A percentile compares a stretch with the other conserved stretches of the same genome.
phyloP scores from a whole-genome alignment of 2,329 filamentous ascomycete genomes.

The Emericellopsis cladophorae region DNA sequence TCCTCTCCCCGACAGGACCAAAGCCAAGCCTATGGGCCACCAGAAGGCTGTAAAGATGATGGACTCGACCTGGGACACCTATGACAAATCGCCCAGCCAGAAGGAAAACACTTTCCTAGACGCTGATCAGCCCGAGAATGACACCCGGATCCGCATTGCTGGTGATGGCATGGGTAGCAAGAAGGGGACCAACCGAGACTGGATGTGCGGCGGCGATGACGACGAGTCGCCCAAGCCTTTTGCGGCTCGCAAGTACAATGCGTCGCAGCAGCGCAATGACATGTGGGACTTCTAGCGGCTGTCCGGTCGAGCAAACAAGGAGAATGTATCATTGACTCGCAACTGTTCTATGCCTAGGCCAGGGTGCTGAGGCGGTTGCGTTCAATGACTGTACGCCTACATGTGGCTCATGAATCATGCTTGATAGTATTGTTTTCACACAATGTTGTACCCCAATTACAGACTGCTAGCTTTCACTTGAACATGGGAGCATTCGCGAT shows the following conservation, averaged over 20 bases:
- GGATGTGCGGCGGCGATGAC: constrained; percentile 32
- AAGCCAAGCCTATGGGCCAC: constrained; percentile 42
- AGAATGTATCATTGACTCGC: neutral
- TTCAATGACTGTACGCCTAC: constrained; percentile 12
- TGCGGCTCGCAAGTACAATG: constrained; percentile 11
- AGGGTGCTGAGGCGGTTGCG: neutral
- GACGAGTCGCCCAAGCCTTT: constrained; percentile 9
- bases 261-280: constrained; percentile 17
- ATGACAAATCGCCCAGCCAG: constrained; percentile 38
- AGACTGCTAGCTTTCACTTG: too few species aligned
- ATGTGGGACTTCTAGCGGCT: constrained; percentile 35
- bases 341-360: constrained; percentile 4
- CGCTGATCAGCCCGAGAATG: constrained; percentile 8
- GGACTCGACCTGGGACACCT: constrained; percentile 48
- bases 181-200: constrained; percentile 39
- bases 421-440: constrained; percentile 6
- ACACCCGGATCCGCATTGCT: constrained; percentile 26
- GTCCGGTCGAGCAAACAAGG: neutral
- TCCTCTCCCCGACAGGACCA: constrained; percentile 27
- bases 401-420: constrained; percentile 21
- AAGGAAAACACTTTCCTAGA: constrained; percentile 16
- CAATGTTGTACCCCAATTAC: constrained; percentile 1
- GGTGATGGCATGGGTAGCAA: constrained; percentile 57
- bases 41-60: constrained; percentile 63
- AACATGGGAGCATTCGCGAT: too few species aligned